Conservation (phyloP, 768 basidiomycete genomes). For the Sutorius australiensis region DNA sequence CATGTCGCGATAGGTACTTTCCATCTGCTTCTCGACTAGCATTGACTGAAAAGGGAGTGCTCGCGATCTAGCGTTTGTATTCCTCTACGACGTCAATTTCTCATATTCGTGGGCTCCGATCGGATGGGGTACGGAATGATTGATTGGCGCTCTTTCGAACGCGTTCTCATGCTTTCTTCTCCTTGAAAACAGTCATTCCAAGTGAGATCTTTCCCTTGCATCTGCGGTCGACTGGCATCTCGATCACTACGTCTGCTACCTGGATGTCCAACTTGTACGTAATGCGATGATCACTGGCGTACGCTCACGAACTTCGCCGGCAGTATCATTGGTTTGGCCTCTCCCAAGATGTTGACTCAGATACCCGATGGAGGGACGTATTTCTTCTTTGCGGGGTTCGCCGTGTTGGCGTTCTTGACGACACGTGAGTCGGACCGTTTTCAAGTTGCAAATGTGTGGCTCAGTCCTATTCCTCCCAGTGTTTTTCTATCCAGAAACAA, state of each 20-base stretch:
- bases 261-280: constrained; percentile 40
- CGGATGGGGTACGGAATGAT: constrained; percentile 22
- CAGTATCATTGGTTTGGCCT: constrained; percentile 28
- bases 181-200: constrained; percentile 32
- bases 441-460: background rate
- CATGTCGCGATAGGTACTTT: constrained; percentile 28
- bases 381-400: constrained; percentile 28
- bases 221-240: constrained; percentile 39
- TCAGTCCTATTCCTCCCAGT: constrained; percentile 12
- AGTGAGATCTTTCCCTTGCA: constrained; percentile 42
- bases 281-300: background rate
- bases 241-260: constrained; percentile 39
- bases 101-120: constrained; percentile 35
- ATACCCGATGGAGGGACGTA: constrained; percentile 25
- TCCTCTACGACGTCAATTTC: constrained; percentile 36
- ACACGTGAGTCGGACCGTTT: constrained; percentile 16
- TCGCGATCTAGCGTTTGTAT: constrained; percentile 34
- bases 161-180: background rate
- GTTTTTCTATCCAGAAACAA: constrained; percentile 31
- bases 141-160: background rate
- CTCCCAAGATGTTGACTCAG: constrained; percentile 25
- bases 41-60: constrained; percentile 9
- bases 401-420: constrained; percentile 28
- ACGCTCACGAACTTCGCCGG: background rate
- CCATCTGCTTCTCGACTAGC: constrained; percentile 3